Conservation (phyloP, 1,284 basidiomycete species). For the Psilocybe mexicana region DNA sequence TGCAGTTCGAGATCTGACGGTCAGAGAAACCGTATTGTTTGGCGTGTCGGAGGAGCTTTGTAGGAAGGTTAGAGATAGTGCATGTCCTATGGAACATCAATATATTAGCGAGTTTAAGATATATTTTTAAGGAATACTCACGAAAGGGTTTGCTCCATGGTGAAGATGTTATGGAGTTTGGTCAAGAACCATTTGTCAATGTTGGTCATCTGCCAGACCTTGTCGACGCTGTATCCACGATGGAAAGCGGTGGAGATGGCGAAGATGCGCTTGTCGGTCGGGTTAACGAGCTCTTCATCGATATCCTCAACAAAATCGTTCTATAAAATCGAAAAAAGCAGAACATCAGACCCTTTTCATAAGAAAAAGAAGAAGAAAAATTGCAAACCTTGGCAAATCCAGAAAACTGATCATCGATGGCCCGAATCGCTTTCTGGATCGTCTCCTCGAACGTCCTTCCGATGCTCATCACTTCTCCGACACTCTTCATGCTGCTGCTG, state of each 20-base stretch:
- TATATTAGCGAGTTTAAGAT: background rate
- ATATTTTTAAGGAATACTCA: slow-evolving; percentile 39
- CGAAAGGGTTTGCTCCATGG: slow-evolving; percentile 78
- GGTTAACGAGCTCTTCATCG: slow-evolving; percentile 85
- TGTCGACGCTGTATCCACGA: slow-evolving; percentile 90
- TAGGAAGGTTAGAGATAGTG: slow-evolving; percentile 70
- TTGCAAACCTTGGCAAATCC: slow-evolving; percentile 84
- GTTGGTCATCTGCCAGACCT: slow-evolving; percentile 95
- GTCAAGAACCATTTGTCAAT: slow-evolving; percentile 99
- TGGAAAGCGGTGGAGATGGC: slow-evolving; percentile 89
- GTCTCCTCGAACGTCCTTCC: slow-evolving; percentile 98
- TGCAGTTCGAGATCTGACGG: slow-evolving; percentile 79
- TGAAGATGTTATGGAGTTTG: slow-evolving; percentile 81
- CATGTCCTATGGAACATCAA: slow-evolving; percentile 46
- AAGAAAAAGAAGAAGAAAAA: background rate
- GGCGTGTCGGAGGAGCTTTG: slow-evolving; percentile 73
- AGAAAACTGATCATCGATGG: slow-evolving; percentile 92
- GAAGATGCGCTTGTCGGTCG: slow-evolving; percentile 91
- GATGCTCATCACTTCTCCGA: slow-evolving; percentile 99
- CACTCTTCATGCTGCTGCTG: slow-evolving; percentile 97
- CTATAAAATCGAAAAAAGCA: slow-evolving; percentile 37
- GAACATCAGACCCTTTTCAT: background rate
- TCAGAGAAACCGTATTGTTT: slow-evolving; percentile 98
- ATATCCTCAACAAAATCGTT: slow-evolving; percentile 84
- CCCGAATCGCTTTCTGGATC: slow-evolving; percentile 95